A percentile compares a stretch with the other conserved stretches of the same genome.
Evolutionary conservation across 2,329 filamentous ascomycete genomes (phyloP).

Genomic region (Fulvia fulva): DNA sequence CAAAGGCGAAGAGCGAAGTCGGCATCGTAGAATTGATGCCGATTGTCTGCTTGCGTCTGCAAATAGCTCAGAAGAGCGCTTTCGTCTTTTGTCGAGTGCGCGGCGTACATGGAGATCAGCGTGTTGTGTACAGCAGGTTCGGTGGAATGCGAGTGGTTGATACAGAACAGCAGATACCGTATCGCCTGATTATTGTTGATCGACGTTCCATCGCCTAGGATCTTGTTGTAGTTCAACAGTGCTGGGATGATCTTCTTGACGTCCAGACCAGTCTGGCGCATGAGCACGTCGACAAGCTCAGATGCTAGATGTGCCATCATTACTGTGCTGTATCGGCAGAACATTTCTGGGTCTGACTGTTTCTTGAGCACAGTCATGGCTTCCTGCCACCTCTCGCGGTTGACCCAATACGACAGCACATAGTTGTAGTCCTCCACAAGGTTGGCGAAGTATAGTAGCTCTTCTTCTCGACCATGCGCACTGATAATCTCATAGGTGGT

Average conservation of each 20-base stretch:
- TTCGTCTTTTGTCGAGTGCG: slow-evolving; percentile 77
- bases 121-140: slow-evolving; percentile 94
- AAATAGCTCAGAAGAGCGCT: slow-evolving; percentile 82
- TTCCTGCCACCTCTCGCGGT: slow-evolving; percentile 86
- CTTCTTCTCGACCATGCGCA: slow-evolving; percentile 89
- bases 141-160: slow-evolving; percentile 76
- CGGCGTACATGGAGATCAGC: slow-evolving; percentile 91
- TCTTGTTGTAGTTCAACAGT: slow-evolving; percentile 87
- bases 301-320: slow-evolving; percentile 83
- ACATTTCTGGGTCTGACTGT: slow-evolving; percentile 86
- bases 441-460: slow-evolving; percentile 86
- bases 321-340: slow-evolving; percentile 96
- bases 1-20: slow-evolving; percentile 95
- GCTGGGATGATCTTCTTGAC: slow-evolving; percentile 88
- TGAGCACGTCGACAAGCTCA: slow-evolving; percentile 90
- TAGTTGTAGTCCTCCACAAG: slow-evolving; percentile 89
- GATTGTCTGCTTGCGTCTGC: slow-evolving; percentile 70
- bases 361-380: slow-evolving; percentile 85
- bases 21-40: slow-evolving; percentile 82
- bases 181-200: slow-evolving; percentile 80
- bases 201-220: slow-evolving; percentile 55
- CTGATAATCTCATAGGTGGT: slow-evolving; percentile 95
- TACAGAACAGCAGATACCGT: slow-evolving; percentile 87
- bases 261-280: slow-evolving; percentile 82
- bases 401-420: slow-evolving; percentile 94